Percentiles rank a stretch among this genome's conserved stretches.
Evolutionary conservation across 2,329 filamentous ascomycete genomes (phyloP).

Genomic region (Cercospora brassicicola): DNA sequence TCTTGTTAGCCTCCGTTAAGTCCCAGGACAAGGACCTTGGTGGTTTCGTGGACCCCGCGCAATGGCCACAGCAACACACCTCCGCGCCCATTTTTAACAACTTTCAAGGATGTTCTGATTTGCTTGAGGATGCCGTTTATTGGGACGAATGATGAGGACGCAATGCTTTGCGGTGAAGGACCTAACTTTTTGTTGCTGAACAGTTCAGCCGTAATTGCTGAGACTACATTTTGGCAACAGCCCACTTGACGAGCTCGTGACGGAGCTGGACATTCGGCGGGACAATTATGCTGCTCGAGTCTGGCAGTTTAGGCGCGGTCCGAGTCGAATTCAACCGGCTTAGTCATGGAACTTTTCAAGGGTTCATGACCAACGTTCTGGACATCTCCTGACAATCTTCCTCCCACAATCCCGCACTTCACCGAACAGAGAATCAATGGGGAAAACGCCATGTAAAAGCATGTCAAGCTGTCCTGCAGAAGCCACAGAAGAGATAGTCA

Average conservation of each 20-base stretch:
- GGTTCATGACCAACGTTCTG: not conserved
- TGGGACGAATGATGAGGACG: not conserved
- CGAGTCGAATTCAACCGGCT: slow-evolving; percentile 7
- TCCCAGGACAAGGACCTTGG: not conserved
- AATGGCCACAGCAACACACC: slow-evolving; percentile 1
- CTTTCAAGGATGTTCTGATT: not conserved
- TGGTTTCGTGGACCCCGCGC: not conserved
- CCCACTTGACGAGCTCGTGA: slow-evolving; percentile 11
- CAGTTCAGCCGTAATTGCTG: slow-evolving; percentile 12
- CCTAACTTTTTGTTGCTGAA: slow-evolving; percentile 10
- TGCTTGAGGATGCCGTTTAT: not conserved
- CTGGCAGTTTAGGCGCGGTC: slow-evolving; percentile 2
- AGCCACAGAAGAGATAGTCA: not conserved
- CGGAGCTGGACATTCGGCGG: slow-evolving; percentile 4
- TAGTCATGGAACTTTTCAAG: not conserved
- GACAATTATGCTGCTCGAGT: slow-evolving; percentile 8
- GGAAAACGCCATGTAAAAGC: not conserved
- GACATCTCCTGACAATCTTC: not conserved
- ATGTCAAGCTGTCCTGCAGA: not conserved
- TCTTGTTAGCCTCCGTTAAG: not conserved
- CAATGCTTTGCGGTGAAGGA: not conserved
- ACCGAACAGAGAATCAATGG: not conserved
- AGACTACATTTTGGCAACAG: slow-evolving; percentile 14
- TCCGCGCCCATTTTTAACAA: slow-evolving; percentile 8
- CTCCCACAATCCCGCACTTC: not conserved